phyloP scores from a whole-genome alignment of 1,284 basidiomycete genomes.

The Papiliotrema terrestris region DNA sequence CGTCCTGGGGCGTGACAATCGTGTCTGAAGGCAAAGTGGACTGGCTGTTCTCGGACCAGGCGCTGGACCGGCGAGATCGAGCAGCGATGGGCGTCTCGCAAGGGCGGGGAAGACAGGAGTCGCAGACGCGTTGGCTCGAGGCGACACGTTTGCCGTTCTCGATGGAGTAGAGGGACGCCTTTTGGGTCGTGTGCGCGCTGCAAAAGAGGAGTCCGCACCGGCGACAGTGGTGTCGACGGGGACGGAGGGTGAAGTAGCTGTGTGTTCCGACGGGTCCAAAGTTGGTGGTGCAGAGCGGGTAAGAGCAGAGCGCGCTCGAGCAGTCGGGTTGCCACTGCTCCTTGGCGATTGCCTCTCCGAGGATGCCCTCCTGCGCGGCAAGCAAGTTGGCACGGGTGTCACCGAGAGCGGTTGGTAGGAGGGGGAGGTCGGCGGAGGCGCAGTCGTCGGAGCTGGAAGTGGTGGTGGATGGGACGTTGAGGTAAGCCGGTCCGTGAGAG shows the following conservation, averaged over 20 bases:
- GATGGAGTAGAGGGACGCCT: conserved; percentile 13
- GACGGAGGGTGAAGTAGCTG: conserved; percentile 30
- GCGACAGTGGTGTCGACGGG: conserved; percentile 44
- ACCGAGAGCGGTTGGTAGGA: conserved; percentile 3
- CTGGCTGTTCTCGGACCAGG: conserved; percentile 7
- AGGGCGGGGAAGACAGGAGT: conserved; percentile 23
- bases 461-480: conserved; percentile 2
- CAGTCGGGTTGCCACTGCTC: conserved; percentile 35
- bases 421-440: conserved; percentile 1
- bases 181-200: conserved; percentile 28
- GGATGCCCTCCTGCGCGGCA: conserved; percentile 8
- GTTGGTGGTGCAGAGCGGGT: conserved; percentile 38
- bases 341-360: conserved; percentile 20
- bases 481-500: neutral
- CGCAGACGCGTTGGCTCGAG: conserved; percentile 34
- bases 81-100: neutral
- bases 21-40: conserved; percentile 12
- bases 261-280: conserved; percentile 23
- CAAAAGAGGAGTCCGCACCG: conserved; percentile 42
- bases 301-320: conserved; percentile 36
- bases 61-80: conserved; percentile 7
- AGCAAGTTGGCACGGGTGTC: conserved; percentile 10
- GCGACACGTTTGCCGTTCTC: conserved; percentile 15
- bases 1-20: conserved; percentile 15
- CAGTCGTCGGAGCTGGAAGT: neutral